Conservation (phyloP, 371 early-diverging fungal species). For the Cokeromyces recurvatus region DNA sequence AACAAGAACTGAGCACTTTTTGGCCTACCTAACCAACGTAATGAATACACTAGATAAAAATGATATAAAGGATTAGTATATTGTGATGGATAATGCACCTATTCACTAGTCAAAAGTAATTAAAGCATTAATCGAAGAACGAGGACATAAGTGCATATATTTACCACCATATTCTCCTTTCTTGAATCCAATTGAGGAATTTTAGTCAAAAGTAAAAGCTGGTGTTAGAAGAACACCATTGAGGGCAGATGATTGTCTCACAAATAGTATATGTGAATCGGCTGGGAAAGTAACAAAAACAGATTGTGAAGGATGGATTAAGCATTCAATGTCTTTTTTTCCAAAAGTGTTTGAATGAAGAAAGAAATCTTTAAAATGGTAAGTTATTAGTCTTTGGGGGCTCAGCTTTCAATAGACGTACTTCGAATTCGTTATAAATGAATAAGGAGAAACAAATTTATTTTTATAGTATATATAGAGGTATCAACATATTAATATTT, state of each 20-base stretch:
- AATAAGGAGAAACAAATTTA: too few species aligned
- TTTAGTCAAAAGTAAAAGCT: slow-evolving; percentile 17
- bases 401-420: slow-evolving; percentile 6
- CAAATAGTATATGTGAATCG: not conserved
- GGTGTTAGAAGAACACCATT: slow-evolving; percentile 10
- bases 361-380: slow-evolving; percentile 9
- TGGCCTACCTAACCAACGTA: slow-evolving; percentile 9
- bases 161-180: slow-evolving; percentile 3
- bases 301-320: too few species aligned
- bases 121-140: slow-evolving; percentile 7
- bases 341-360: not conserved
- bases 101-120: slow-evolving; percentile 9
- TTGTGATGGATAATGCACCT: slow-evolving; percentile 8
- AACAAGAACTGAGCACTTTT: slow-evolving; percentile 9
- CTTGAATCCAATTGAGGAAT: slow-evolving; percentile 13
- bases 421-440: too few species aligned
- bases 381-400: not conserved
- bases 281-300: too few species aligned
- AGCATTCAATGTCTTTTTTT: too few species aligned
- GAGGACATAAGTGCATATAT: slow-evolving; percentile 6
- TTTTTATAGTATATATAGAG: too few species aligned
- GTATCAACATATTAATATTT: too few species aligned
- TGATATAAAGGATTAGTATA: slow-evolving; percentile 11
- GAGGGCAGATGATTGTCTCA: slow-evolving; percentile 10
- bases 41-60: slow-evolving; percentile 13